phyloP scores from a whole-genome alignment of 495 filamentous ascomycete genomes.

The Penicillium flavigenum region DNA sequence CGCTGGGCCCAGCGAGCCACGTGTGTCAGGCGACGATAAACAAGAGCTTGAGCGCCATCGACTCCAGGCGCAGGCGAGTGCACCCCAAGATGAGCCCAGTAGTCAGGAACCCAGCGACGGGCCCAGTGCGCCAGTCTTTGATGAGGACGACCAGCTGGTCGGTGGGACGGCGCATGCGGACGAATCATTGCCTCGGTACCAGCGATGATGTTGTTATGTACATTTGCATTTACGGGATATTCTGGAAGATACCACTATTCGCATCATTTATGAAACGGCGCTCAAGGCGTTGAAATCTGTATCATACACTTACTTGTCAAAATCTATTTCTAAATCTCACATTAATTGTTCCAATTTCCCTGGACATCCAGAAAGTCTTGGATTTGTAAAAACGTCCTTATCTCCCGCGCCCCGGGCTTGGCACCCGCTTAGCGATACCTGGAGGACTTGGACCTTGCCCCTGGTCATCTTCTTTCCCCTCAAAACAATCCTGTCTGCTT shows the following conservation, averaged over 20 bases:
- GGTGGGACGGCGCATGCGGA: conserved; percentile 43
- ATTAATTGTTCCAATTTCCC: not conserved
- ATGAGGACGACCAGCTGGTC: conserved; percentile 54
- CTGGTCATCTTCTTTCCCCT: conserved; percentile 16
- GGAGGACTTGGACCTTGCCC: conserved; percentile 17
- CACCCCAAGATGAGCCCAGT: conserved; percentile 53
- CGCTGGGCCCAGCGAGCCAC: conserved; percentile 24
- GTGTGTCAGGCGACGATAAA: conserved; percentile 65
- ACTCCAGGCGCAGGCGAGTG: conserved; percentile 69
- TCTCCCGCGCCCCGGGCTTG: conserved; percentile 21
- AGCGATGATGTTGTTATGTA: conserved; percentile 33
- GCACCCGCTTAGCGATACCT: conserved; percentile 26
- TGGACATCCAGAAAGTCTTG: not conserved
- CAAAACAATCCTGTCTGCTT: not conserved
- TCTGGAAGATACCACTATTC: conserved; percentile 36
- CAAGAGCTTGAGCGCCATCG: conserved; percentile 77
- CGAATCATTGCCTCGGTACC: conserved; percentile 51
- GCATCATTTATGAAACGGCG: conserved; percentile 26
- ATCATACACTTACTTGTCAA: conserved; percentile 11
- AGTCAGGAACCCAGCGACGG: conserved; percentile 36
- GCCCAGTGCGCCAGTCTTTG: conserved; percentile 68
- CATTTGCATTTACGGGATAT: conserved; percentile 32
- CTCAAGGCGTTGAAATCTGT: conserved; percentile 24
- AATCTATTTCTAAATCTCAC: not conserved
- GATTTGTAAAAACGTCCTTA: conserved; percentile 11